Percentiles rank a stretch among this genome's conserved stretches.
Conservation (phyloP, 1,139 yeast genomes). For the Pichia kudriavzevii region DNA sequence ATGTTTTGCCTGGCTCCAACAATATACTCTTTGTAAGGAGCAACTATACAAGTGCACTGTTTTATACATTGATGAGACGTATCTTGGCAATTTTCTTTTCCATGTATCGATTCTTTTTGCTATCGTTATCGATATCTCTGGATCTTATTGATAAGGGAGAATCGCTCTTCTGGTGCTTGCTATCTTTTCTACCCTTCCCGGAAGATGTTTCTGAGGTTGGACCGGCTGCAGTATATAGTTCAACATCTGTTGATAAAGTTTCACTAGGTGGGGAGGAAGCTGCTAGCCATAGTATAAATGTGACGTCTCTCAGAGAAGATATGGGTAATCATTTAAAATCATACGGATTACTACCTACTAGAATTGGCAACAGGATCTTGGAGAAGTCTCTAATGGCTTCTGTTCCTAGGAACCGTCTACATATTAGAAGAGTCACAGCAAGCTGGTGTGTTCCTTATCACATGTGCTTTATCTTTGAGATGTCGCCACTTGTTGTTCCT, state of each 20-base stretch:
- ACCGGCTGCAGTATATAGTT: slow-evolving; percentile 8
- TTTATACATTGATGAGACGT: slow-evolving; percentile 9
- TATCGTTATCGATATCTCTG: not conserved
- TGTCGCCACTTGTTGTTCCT: slow-evolving; percentile 23
- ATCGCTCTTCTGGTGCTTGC: slow-evolving; percentile 17
- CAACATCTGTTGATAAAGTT: slow-evolving; percentile 1
- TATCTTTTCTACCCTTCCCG: slow-evolving; percentile 15
- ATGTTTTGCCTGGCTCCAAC: slow-evolving; percentile 18
- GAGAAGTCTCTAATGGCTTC: slow-evolving; percentile 16
- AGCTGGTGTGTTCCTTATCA: slow-evolving; percentile 17
- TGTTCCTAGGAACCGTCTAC: slow-evolving; percentile 18
- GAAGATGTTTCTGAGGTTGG: slow-evolving; percentile 10
- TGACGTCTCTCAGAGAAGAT: not conserved
- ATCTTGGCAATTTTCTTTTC: slow-evolving; percentile 12
- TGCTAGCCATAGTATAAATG: not conserved
- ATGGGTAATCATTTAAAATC: not conserved
- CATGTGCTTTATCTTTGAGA: slow-evolving; percentile 21
- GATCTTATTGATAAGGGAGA: not conserved
- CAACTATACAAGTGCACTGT: slow-evolving; percentile 2
- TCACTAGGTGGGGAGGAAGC: not conserved
- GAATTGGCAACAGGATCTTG: slow-evolving; percentile 17
- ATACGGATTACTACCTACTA: slow-evolving; percentile 13
- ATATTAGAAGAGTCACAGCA: slow-evolving; percentile 17
- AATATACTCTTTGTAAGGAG: slow-evolving; percentile 9
- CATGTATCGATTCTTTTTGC: slow-evolving; percentile 6